Evolutionary conservation across 148 eudicot species (phyloP).

Genomic region (Chenopodium album): DNA sequence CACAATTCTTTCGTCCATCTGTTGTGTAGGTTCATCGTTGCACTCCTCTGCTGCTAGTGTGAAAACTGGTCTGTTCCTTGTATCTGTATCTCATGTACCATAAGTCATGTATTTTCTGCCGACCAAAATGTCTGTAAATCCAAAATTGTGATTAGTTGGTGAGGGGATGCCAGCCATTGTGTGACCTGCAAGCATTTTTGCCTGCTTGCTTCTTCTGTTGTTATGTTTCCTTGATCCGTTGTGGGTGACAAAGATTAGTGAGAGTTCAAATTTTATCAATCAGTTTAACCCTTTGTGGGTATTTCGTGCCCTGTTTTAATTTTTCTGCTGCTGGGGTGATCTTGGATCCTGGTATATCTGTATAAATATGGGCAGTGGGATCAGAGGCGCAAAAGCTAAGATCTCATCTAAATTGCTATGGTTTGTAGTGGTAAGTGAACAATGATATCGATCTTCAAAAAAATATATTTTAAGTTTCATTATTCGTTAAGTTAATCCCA

Average conservation of each 20-base stretch:
- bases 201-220: neutral
- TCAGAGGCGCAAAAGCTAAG: too few relatives aligned
- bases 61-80: conserved; percentile 10
- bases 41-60: conserved; percentile 6
- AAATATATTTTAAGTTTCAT: too few relatives aligned
- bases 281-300: too few relatives aligned
- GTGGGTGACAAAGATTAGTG: neutral
- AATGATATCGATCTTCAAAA: neutral
- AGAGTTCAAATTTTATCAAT: neutral
- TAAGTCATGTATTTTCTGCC: conserved; percentile 11
- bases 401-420: neutral
- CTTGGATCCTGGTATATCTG: neutral
- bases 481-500: too few relatives aligned
- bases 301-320: too few relatives aligned
- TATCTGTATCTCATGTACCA: conserved; percentile 22
- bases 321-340: too few relatives aligned
- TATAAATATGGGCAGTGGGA: too few relatives aligned
- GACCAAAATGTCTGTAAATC: conserved; percentile 10
- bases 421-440: neutral
- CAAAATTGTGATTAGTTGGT: neutral
- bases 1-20: neutral
- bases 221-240: neutral
- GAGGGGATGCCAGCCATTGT: neutral
- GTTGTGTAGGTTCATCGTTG: neutral
- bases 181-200: neutral